phyloP scores from a whole-genome alignment of 805 yeast genomes.

The Wickerhamiella allomyrinae region DNA sequence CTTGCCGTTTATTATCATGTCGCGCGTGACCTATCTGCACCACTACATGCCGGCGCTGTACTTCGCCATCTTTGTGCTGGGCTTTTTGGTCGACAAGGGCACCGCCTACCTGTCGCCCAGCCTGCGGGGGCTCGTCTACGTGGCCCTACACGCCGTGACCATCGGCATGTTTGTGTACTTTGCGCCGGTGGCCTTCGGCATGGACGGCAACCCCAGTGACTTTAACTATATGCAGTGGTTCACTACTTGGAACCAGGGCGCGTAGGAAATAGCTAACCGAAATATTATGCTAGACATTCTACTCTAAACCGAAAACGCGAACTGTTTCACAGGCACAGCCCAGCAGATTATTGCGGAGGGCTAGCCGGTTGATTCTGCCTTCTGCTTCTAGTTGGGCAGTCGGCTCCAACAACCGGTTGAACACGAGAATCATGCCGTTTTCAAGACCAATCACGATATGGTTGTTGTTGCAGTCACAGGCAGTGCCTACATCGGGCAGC shows the following conservation, averaged over 20 bases:
- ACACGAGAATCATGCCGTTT: conserved; percentile 9
- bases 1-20: conserved; percentile 82
- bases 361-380: conserved; percentile 14
- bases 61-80: conserved; percentile 73
- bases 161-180: conserved; percentile 45
- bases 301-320: not conserved
- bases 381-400: conserved; percentile 3
- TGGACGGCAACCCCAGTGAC: conserved; percentile 41
- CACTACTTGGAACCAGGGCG: conserved; percentile 14
- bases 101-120: conserved; percentile 22
- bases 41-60: conserved; percentile 92
- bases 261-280: not conserved
- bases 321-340: conserved; percentile 8
- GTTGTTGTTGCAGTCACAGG: conserved; percentile 10
- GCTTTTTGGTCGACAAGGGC: conserved; percentile 42
- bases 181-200: conserved; percentile 66
- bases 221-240: conserved; percentile 41
- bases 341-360: not conserved
- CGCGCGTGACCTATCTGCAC: conserved; percentile 92
- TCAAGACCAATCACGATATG: conserved; percentile 16
- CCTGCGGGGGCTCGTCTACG: conserved; percentile 28
- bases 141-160: conserved; percentile 35
- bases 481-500: conserved; percentile 13
- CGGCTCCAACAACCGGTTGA: conserved; percentile 3
- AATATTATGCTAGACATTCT: not conserved